phyloP scores from a whole-genome alignment of 192 early-diverging fungal genomes.

The Coemansia sp. region DNA sequence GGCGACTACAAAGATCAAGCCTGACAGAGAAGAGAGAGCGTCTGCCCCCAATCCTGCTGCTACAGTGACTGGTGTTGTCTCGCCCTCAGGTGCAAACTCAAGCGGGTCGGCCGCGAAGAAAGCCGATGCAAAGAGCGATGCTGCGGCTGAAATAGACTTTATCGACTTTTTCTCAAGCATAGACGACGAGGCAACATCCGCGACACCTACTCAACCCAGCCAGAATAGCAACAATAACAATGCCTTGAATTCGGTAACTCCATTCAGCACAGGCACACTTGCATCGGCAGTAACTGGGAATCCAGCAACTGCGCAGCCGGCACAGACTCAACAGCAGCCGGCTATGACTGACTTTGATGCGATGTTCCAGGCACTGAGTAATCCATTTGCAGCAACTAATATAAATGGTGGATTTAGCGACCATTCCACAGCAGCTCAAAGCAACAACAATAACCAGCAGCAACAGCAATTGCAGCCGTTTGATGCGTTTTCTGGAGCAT shows the following conservation, averaged over 20 bases:
- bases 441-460: conserved; percentile 9
- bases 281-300: background rate
- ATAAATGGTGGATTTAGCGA: background rate
- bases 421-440: conserved; percentile 10
- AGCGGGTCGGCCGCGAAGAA: background rate
- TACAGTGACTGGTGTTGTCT: background rate
- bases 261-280: background rate
- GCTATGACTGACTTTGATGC: conserved; percentile 30
- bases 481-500: conserved; percentile 23
- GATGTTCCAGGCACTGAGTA: conserved; percentile 48
- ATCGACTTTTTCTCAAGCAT: conserved; percentile 61
- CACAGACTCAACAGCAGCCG: conserved; percentile 1
- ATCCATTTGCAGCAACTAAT: conserved; percentile 33
- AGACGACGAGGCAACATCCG: conserved; percentile 32
- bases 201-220: background rate
- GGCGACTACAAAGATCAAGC: background rate
- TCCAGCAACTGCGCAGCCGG: conserved; percentile 1
- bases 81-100: background rate
- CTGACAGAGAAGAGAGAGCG: conserved; percentile 3
- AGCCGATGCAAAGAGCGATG: conserved; percentile 10
- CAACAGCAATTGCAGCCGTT: conserved; percentile 30
- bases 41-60: background rate
- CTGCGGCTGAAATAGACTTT: conserved; percentile 40
- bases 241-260: background rate
- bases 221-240: background rate